Base-by-base conservation (phyloP, 805 yeast genomes). In the Candida ponderosae region DNA sequence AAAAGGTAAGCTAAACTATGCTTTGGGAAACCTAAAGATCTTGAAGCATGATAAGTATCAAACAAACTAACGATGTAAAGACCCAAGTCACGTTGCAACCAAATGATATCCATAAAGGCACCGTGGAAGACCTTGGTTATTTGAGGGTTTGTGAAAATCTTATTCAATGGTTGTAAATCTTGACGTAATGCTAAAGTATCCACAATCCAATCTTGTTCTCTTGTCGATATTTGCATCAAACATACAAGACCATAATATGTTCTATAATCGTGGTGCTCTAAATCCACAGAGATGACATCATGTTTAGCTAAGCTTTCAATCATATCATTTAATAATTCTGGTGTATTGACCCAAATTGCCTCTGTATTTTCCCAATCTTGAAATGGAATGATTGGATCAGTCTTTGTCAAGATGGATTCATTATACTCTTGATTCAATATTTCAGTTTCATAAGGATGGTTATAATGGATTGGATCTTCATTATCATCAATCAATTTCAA, bases 41-140 rank as follows among this genome's bases (percentile, higher is more conserved):
- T 77, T 0, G 96, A 76, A 0, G 98, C 98, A 61, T 81, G 89
- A 56, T 72, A 90, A 0, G 98, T 93, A 59, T 93, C 99, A 57
- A 93, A 90, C 21, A 93, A 60, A 32, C 89, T 73, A 5, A 93
- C 98, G 6, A 93, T 63, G 51, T 93, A 93, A 9, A 93, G 59
- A 0, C 99, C 99, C 39, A 93, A 68, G 54, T 93, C 98, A 45
- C 97, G 70, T 63, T 93, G 99, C 27, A 93, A 66, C 99, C 99
- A 93, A 32, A 87, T 79, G 4, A 93, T 83, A 66, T 93, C 99
- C 95, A 87, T 88, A 48, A 76, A 80, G 0, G 98, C 96, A 42
- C 99, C 99, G 57, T 93, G 99, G 46, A 93, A 77, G 1, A 93
- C 94, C 54, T 93, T 93, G 21, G 86, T 65, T 24, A 90, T 79